Evolutionary conservation across 129 eudicot genomes (phyloP).

Genomic region (Tagetes erecta): DNA sequence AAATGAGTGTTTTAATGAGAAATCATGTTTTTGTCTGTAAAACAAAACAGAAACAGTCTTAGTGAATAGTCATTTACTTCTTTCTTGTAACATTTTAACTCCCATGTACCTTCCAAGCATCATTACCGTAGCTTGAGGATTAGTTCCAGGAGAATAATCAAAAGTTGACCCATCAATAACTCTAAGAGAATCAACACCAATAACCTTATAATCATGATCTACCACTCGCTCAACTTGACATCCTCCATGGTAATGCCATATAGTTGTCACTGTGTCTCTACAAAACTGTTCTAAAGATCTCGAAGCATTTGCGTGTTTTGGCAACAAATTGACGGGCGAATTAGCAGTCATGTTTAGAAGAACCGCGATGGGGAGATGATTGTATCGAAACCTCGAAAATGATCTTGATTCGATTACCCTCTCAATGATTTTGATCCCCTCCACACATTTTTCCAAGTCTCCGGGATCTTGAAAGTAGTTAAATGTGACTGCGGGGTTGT

Average conservation of each 20-base stretch:
- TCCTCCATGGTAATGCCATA: conserved; percentile 97
- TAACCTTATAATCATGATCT: conserved; percentile 69
- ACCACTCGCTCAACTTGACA: conserved; percentile 79
- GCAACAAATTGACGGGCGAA: conserved; percentile 64
- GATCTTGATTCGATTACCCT: conserved; percentile 59
- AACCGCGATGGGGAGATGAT: conserved; percentile 33
- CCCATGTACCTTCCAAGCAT: conserved; percentile 99
- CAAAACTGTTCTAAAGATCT: conserved; percentile 73
- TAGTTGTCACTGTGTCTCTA: conserved; percentile 74
- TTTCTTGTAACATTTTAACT: conserved; percentile 53
- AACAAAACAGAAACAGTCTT: neutral
- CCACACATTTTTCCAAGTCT: conserved; percentile 73
- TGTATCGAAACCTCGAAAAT: conserved; percentile 54
- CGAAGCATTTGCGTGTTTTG: conserved; percentile 65
- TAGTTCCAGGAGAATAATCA: conserved; percentile 78
- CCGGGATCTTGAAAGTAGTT: conserved; percentile 72
- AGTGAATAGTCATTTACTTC: conserved; percentile 31
- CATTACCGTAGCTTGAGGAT: conserved; percentile 99
- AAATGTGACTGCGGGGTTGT: conserved; percentile 76
- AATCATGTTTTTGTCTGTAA: conserved; percentile 19
- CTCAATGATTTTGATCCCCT: conserved; percentile 62
- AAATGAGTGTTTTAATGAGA: neutral
- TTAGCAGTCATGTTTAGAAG: conserved; percentile 70
- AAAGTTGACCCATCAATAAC: conserved; percentile 97
- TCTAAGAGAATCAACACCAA: conserved; percentile 71